phyloP scores from a whole-genome alignment of 176 grass and related monocot species.

The Lolium multiflorum region DNA sequence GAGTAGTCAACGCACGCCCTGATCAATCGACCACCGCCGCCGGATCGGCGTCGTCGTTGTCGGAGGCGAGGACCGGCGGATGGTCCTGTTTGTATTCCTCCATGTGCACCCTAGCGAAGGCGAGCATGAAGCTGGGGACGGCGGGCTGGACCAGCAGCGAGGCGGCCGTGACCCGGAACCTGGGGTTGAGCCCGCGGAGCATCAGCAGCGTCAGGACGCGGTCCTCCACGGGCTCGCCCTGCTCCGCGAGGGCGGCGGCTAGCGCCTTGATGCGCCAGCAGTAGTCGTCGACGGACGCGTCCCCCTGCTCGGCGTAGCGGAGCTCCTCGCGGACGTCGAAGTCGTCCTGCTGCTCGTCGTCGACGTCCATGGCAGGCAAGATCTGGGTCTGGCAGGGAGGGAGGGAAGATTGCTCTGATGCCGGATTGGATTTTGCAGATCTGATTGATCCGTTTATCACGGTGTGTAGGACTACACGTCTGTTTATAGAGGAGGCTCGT shows the following conservation, averaged over 20 bases:
- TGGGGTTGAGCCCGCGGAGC: background rate
- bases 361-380: background rate
- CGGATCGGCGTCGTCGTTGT: too few relatives aligned
- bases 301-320: background rate
- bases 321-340: background rate
- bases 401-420: background rate
- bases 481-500: background rate
- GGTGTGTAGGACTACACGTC: background rate
- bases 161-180: background rate
- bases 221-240: background rate
- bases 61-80: too few relatives aligned
- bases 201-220: background rate
- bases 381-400: background rate
- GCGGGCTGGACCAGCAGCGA: background rate
- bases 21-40: too few relatives aligned
- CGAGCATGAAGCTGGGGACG: background rate
- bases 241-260: background rate
- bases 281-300: background rate
- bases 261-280: background rate
- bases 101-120: background rate
- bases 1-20: too few relatives aligned
- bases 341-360: background rate
- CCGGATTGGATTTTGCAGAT: background rate
- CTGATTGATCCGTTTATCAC: background rate
- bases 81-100: background rate